Percentiles rank a stretch among this genome's conserved stretches.
Evolutionary conservation across 495 filamentous ascomycete species (phyloP).

Genomic region (Penicillium waksmanii): DNA sequence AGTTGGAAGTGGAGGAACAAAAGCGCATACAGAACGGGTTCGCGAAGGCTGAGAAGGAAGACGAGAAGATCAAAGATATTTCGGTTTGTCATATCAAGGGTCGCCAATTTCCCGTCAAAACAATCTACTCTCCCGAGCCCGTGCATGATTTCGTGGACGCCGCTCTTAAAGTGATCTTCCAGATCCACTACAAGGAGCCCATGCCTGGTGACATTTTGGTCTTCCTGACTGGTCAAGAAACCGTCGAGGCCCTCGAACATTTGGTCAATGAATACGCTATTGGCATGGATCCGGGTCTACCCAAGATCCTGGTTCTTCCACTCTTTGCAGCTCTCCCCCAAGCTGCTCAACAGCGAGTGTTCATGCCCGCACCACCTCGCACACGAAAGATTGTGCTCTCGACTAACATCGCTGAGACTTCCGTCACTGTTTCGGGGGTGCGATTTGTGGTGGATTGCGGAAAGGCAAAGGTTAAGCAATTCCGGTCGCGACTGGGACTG

Average conservation of each 20-base stretch:
- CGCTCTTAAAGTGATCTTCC: constrained; percentile 80
- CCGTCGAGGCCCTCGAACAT: constrained; percentile 79
- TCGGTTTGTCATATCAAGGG: constrained; percentile 78
- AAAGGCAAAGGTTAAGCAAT: constrained; percentile 93
- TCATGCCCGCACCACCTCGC: constrained; percentile 70
- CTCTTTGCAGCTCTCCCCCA: constrained; percentile 76
- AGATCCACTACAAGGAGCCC: constrained; percentile 85
- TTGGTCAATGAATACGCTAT: constrained; percentile 78
- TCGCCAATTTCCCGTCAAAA: constrained; percentile 83
- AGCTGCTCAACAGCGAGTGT: constrained; percentile 81
- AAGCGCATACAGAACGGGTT: constrained; percentile 19
- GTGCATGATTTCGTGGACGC: constrained; percentile 84
- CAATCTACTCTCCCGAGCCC: constrained; percentile 74
- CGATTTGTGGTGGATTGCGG: constrained; percentile 91
- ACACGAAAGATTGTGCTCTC: constrained; percentile 90
- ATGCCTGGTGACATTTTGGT: constrained; percentile 92
- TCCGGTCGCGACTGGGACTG: constrained; percentile 79
- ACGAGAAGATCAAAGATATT: constrained; percentile 31
- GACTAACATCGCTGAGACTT: constrained; percentile 98
- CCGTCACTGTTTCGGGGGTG: constrained; percentile 92
- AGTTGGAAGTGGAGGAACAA: constrained; percentile 15
- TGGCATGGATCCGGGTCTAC: constrained; percentile 71
- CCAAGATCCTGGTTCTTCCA: constrained; percentile 73
- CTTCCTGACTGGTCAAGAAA: constrained; percentile 93
- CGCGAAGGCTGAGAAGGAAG: constrained; percentile 10